Base-by-base conservation (phyloP, 257 asterid genomes). In the Nicotiana sylvestris region DNA sequence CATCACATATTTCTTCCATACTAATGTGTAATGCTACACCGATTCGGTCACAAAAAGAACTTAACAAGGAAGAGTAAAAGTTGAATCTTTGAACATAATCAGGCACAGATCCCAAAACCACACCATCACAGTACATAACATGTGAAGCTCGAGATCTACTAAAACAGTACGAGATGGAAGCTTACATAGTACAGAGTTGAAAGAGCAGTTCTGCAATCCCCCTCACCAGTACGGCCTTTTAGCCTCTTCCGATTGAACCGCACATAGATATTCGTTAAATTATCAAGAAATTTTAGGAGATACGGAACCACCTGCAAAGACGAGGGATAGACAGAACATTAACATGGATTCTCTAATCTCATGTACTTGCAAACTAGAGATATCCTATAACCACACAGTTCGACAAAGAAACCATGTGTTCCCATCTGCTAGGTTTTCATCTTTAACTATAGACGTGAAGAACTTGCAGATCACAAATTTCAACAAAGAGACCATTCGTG, bases 191-290 rank as follows among this genome's bases (percentile, higher is more conserved):
- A 96, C 67, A 96, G 99, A 9, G 98, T 93, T 15, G 99, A 96
- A 82, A 96, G 97, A 72, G 99, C 98, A 78, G 87, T 91, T 89
- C 92, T 91, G 87, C 99, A 96, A 84, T 96, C 99, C 83, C 83
- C 90, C 85, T 94, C 99, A 49, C 95, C 97, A 9, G 97, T 91
- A 17, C 99, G 98, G 11, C 99, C 98, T 85, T 96, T 96, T 81
- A 96, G 89, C 79, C 98, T 96, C 93, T 91, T 96, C 25, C 99
- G 91, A 80, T 93, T 96, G 91, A 96, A 94, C 35, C 99, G 92
- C 77, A 96, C 99, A 58, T 92, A 96, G 10, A 96, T 93, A 87
- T 96, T 96, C 33, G 99, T 96, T 89, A 96, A 83, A 84, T 90
- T 92, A 90, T 96, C 98, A 82, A 96, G 88, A 86, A 96, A 96